Evolutionary conservation across 2,329 filamentous ascomycete genomes (phyloP).

Genomic region (Cyphellophora europaea): DNA sequence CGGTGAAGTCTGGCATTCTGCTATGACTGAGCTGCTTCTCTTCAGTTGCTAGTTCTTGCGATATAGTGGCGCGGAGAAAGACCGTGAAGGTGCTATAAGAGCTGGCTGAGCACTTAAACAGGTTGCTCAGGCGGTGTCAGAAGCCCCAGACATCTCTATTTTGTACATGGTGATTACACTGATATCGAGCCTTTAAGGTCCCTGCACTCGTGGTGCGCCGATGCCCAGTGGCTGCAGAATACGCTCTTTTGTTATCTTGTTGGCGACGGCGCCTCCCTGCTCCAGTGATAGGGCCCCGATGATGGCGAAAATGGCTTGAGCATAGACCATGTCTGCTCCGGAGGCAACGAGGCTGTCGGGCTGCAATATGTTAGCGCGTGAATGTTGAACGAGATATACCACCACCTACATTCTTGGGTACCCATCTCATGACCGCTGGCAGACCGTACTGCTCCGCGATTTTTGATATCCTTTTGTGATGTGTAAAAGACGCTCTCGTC

Average conservation of each 20-base stretch:
- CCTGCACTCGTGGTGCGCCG: constrained; percentile 1
- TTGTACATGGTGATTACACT: constrained; percentile 5
- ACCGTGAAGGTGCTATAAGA: constrained; percentile 57
- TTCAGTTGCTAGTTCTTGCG: constrained; percentile 56
- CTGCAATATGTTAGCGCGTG: constrained; percentile 4
- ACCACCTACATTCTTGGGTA: constrained; percentile 63
- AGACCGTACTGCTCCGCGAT: constrained; percentile 65
- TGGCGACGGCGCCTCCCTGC: constrained; percentile 69
- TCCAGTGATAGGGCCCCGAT: constrained; percentile 85
- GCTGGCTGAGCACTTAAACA: constrained; percentile 55
- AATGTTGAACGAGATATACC: background rate
- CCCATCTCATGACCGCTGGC: constrained; percentile 73
- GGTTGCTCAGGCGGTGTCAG: constrained; percentile 77
- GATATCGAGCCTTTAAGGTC: too few relatives aligned
- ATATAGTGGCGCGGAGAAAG: constrained; percentile 52
- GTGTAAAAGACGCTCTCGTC: constrained; percentile 53
- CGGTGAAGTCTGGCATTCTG: constrained; percentile 58
- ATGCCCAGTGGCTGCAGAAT: constrained; percentile 51
- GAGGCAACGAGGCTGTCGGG: constrained; percentile 59
- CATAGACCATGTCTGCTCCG: constrained; percentile 64
- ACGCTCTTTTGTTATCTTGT: constrained; percentile 64
- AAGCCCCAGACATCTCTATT: constrained; percentile 58
- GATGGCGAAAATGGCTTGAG: constrained; percentile 73
- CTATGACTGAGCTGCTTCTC: constrained; percentile 44
- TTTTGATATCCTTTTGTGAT: constrained; percentile 55